Conservation (phyloP, 495 filamentous ascomycete genomes). For the Lasiosphaeria ovina region DNA sequence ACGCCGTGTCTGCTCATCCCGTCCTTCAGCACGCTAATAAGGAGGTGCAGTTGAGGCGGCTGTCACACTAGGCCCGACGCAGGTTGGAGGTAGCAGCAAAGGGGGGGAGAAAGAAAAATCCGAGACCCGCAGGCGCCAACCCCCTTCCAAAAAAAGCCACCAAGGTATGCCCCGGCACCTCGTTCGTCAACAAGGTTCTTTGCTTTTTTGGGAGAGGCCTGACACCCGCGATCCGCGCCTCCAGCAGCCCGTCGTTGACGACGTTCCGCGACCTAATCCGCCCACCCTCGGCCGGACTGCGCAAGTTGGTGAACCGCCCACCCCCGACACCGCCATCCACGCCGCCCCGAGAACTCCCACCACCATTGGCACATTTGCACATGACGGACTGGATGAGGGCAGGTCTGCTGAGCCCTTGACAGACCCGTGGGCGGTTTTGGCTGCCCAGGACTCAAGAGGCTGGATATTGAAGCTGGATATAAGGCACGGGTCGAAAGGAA, state of each 20-base stretch:
- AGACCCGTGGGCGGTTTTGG: neutral
- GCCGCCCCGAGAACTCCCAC: neutral
- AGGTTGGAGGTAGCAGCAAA: neutral
- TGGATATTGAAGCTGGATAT: neutral
- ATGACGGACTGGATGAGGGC: neutral
- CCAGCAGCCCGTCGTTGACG: conserved; percentile 17
- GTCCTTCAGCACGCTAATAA: too few species aligned
- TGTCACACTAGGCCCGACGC: too few species aligned
- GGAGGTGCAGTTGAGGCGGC: too few species aligned
- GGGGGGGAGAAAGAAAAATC: conserved; percentile 19
- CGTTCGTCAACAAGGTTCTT: conserved; percentile 11
- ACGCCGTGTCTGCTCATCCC: too few species aligned
- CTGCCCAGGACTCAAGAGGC: neutral
- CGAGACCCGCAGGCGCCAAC: conserved; percentile 20
- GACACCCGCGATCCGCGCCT: conserved; percentile 14
- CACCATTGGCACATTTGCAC: neutral
- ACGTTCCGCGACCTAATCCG: conserved; percentile 14
- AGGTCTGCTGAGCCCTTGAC: neutral
- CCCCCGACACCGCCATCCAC: neutral
- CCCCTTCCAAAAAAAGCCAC: conserved; percentile 21
- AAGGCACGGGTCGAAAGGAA: neutral
- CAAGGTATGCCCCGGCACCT: conserved; percentile 14
- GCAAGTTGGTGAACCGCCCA: neutral
- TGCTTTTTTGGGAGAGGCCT: conserved; percentile 7
- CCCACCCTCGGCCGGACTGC: conserved; percentile 5